Evolutionary conservation across 2,329 filamentous ascomycete genomes (phyloP), one percentile per base, ranked within the genome.

Genomic region (Calonectria pseudoturangicola): DNA sequence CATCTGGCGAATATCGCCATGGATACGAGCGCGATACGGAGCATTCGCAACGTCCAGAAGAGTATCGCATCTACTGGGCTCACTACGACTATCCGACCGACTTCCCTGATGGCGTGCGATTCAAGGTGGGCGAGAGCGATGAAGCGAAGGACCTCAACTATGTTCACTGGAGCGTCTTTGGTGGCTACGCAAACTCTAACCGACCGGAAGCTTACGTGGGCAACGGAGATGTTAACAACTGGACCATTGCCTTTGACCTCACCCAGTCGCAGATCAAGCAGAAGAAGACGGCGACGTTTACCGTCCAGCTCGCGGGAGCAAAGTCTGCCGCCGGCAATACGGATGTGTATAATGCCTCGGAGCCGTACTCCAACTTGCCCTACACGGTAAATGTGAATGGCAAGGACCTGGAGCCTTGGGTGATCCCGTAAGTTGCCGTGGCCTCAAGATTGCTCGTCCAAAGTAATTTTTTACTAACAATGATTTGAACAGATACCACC

Each of bases 141-240:
- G 84, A 84, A 21, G 82, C 82, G 0, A 80, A 82, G 13, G 89
- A 91, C 76, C 84, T 92, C 72, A 93, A 93, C 81, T 92, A 92
- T 68, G 88, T 92, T 4, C 92, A 93, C 79, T 93, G 91, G 92
- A 89, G 88, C 70, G 90, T 91, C 10, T 92, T 91, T 76, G 90
- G 91, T 1, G 88, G 89, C 7, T 83, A 88, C 33, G 89, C 84
- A 1, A 88, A 91, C 80, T 86, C 81, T 16, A 66, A 85, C 4
- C 84, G 89, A 0, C 81, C 84, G 1, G 82, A 86, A 54, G 81
- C 85, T 6, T 86, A 87, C 63, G 82, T 84, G 50, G 83, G 86
- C 25, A 86, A 86, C 74, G 79, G 78, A 86, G 63, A 80, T 27
- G 85, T 91, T 30, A 91, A 90, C 79, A 91, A 92, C 80, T 92